A percentile compares a stretch with the other conserved stretches of the same genome.
phyloP scores from a whole-genome alignment of 495 filamentous ascomycete genomes.

The Penicillium egyptiacum region DNA sequence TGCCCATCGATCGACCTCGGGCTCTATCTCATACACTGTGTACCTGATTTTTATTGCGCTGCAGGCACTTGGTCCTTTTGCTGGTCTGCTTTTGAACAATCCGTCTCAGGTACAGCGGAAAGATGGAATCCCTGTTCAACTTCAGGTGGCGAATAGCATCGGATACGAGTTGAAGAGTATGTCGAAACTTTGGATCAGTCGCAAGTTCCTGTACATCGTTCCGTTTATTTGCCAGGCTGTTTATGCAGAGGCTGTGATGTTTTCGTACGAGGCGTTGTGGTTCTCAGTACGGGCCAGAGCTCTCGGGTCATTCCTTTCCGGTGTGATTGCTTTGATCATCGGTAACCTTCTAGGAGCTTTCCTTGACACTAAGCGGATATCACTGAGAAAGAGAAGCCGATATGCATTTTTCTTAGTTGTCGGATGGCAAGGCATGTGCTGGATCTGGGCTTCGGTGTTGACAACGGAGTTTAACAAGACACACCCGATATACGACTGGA shows the following conservation, averaged over 20 bases:
- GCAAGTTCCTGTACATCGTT: constrained; percentile 56
- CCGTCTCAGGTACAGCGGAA: constrained; percentile 56
- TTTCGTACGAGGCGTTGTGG: constrained; percentile 60
- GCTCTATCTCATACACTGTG: constrained; percentile 61
- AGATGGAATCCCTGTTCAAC: constrained; percentile 53
- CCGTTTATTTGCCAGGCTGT: constrained; percentile 61
- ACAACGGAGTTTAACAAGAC: constrained; percentile 52
- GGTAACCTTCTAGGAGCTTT: constrained; percentile 58
- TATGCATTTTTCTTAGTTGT: constrained; percentile 47
- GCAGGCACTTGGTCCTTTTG: constrained; percentile 56
- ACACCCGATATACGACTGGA: constrained; percentile 59
- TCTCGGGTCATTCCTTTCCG: constrained; percentile 60
- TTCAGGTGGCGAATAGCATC: constrained; percentile 47
- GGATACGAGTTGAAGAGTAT: constrained; percentile 54
- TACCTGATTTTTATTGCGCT: constrained; percentile 62
- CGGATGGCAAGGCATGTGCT: constrained; percentile 57
- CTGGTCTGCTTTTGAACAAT: constrained; percentile 52
- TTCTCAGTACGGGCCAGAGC: constrained; percentile 63
- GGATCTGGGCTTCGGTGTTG: constrained; percentile 60
- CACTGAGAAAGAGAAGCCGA: constrained; percentile 50
- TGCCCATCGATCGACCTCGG: constrained; percentile 48
- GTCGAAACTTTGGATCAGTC: constrained; percentile 49
- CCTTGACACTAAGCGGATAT: constrained; percentile 50
- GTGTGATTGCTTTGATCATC: constrained; percentile 55
- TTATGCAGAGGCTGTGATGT: constrained; percentile 62